Evolutionary conservation across 345 rosid species (phyloP), one percentile per base, ranked within the genome.

Genomic region (Raphanus sativus): DNA sequence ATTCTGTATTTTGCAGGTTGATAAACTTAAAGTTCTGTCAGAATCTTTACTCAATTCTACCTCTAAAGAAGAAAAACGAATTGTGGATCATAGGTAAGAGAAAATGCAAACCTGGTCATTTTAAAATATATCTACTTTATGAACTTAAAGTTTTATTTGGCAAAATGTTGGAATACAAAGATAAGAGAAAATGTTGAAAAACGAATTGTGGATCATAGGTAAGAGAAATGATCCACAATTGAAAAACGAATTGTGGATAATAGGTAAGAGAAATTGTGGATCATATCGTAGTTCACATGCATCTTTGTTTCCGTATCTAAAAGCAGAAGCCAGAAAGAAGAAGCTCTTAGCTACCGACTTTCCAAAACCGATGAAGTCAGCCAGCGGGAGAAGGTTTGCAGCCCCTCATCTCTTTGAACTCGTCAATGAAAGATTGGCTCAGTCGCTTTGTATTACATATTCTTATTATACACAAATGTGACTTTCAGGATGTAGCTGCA

Each of bases 251-350:
- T 21, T 21, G 21, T 21, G 21, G 21, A 21, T 21, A 21, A 21
- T 21, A 21, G 21, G 21, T 21, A 21, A 21, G 21, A 21, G 21
- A 21, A 21, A 21, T 21, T 21, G 21, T 21, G 21, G 21, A 21
- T 21, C 21, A 21, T 21, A 21, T 24, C 69, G 59, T 67, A 48
- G 10, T 42, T 45, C 8, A 36, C 42, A 11, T 70, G 26, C 25
- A 21, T 61, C 16, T 55, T 54, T 48, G 24, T 15, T 17, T 52
- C 73, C 32, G 34, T 10, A 73, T 16, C 60, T 62, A 59, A 29
- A 65, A 75, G 70, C 88, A 95, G 97, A 82, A 80, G 81, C 76
- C 97, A 89, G 40, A 91, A 90, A 81, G 96, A 95, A 84, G 96
- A 89, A 81, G 96, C 98, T 5, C 87, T 95, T 75, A 80, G 81